Base-by-base conservation (phyloP, 306 rosid genomes). In the Quercus agrifolia region DNA sequence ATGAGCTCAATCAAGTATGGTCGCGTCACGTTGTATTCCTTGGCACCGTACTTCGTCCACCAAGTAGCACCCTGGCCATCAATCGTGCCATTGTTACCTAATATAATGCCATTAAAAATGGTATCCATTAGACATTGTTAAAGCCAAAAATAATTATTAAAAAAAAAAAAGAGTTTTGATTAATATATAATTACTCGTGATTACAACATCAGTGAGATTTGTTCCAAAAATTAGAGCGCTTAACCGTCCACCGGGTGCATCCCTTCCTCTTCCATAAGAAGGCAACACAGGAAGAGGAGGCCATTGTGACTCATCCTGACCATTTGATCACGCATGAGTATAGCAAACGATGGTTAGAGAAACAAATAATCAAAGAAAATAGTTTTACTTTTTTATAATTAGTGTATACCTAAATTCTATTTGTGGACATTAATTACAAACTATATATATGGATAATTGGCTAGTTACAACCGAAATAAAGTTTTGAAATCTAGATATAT, bases 61-160 rank as follows among this genome's bases (percentile, higher is more conserved):
- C 98, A 94, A 56, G 35, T 73, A 0, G 74, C 20, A 44, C 98
- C 97, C 64, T 92, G 98, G 12, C 98, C 98, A 61, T 94, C 97
- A n/a, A 94, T 92, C 7, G 89, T 89, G 14, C 96, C 98, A n/a
- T 92, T 94, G 75, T 83, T 25, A 6, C 97, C 97, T 92, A 44
- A 67, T 52, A 8, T 31, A 19, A 72, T 12, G 17, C 54, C 72
- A 75, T 64, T 77, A 52, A 27, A 80, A 55, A 19, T 4, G 63
- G 27, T 15, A 67, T 6, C 63, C 33, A 56, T 71, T 14, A 80
- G 54, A 81, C 59, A 46, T 64, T 5, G 41, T 75, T 58, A 18
- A 33, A 58, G 67, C 33, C 46, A 44, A 33, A 63, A 56, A 19
- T 18, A 30, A 46, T 27, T 67, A 15, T 19, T 41, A 71, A 20